phyloP scores from a whole-genome alignment of 225 moss, liverwort and hornwort species.

The Marchantia paleacea region DNA sequence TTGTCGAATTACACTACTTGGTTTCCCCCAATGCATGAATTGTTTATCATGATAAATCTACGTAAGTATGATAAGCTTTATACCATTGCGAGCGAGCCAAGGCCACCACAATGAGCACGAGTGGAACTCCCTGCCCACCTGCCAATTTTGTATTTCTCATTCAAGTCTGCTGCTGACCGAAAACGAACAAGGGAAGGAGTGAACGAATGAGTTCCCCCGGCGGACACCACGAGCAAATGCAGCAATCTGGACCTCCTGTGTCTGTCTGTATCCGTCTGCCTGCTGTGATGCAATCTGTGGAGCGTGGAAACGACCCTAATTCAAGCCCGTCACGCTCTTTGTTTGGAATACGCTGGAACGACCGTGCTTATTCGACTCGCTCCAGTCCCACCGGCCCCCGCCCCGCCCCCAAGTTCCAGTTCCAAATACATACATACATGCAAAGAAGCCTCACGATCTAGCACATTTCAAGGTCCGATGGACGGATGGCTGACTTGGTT shows the following conservation, averaged over 20 bases:
- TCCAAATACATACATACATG: not conserved
- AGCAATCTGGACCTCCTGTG: not conserved
- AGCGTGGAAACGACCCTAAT: not conserved
- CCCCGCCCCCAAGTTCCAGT: slow-evolving; percentile 11
- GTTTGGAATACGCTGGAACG: not conserved
- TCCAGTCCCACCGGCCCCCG: not conserved
- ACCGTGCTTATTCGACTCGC: not conserved
- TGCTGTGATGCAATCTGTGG: too few relatives aligned
- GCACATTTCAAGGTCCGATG: not conserved
- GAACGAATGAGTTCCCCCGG: not conserved
- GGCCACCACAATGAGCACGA: not conserved
- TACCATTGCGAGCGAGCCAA: not conserved
- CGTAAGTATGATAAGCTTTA: not conserved
- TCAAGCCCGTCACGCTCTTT: not conserved
- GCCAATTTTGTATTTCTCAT: not conserved
- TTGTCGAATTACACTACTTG: slow-evolving; percentile 1
- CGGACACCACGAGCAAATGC: not conserved
- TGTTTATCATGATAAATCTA: not conserved
- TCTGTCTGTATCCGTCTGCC: not conserved
- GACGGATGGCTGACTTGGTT: not conserved
- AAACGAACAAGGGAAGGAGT: too few relatives aligned
- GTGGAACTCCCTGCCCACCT: not conserved
- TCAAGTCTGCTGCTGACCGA: not conserved
- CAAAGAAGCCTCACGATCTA: not conserved
- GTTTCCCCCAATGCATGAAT: not conserved